Base-by-base conservation (phyloP, 2,329 filamentous ascomycete genomes). In the Arthrobotrys pseudoclavata region DNA sequence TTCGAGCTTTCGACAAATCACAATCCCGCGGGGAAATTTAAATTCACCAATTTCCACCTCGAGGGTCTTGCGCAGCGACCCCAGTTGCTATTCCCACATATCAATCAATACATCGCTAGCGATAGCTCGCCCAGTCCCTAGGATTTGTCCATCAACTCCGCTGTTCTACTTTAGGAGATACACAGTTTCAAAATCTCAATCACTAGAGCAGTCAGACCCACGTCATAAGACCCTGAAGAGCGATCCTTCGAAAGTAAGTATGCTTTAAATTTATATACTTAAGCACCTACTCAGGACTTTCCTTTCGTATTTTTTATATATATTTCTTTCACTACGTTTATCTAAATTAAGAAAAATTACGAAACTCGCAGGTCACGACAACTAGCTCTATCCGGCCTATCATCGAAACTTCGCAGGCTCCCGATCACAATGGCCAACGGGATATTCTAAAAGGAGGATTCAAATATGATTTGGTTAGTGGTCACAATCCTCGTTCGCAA, bases 391-490 rank as follows among this genome's bases (percentile, higher is more conserved):
- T 80, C 53, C 70, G 67, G 9, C 79, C 77, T 15, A 71, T 80
- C 20, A 64, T 79, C 22, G 79, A 79, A 37, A 47, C 37, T 7
- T 64, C 45, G 1, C 69, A 66, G 50, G 61, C 61, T 10, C n/a
- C 42, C 4, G 15, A 50, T n/a, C 22, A 50, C 0, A n/a, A 15
- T 15, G n/a, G 3, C 18, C 34, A 64, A 13, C 15, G 37, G 4
- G 45, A 69, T 5, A 20, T 40, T 24, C 31, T 88, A 85, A 84
- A 87, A 82, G 86, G 84, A 57, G 86, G 86, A 57, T 84, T 89
- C 76, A 86, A 85, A 80, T 82, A 84, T 63, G 88, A 89, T 81
- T 82, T 92, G 82, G 91, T 92, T 86, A 48, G 87, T 31, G 4
- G 20, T 15, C 15, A 13, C 5, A 9, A 5, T 37, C 1, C 12